Conservation (phyloP, 2,329 filamentous ascomycete species). For the Calonectria pseudoturangicola region DNA sequence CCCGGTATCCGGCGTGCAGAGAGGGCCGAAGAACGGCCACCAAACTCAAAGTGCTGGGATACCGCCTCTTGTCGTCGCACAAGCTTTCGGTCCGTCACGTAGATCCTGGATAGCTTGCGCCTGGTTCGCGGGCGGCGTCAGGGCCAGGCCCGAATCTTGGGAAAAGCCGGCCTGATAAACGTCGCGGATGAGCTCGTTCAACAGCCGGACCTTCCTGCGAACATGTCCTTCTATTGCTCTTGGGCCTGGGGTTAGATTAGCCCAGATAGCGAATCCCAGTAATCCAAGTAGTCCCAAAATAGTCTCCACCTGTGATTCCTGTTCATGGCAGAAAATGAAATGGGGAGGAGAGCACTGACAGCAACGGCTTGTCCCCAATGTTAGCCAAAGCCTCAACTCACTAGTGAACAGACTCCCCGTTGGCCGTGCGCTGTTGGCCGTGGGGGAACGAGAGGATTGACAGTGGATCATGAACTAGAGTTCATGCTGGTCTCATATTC, state of each 20-base stretch:
- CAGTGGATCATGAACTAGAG: not conserved
- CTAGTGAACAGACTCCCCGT: not conserved
- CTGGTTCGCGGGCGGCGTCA: not conserved
- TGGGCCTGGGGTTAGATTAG: not conserved
- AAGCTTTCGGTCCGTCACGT: slow-evolving; percentile 20
- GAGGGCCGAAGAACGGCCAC: slow-evolving; percentile 21
- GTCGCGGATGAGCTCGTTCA: not conserved
- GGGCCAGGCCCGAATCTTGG: slow-evolving; percentile 5
- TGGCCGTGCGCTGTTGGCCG: slow-evolving; percentile 7
- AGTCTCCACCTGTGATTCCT: slow-evolving; percentile 5
- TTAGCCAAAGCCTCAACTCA: slow-evolving; percentile 22
- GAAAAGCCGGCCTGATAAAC: not conserved
- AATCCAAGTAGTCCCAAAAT: too few species aligned
- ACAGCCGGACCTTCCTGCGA: not conserved
- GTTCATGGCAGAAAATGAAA: not conserved
- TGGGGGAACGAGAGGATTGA: not conserved
- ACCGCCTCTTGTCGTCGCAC: not conserved
- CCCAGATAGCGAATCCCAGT: not conserved
- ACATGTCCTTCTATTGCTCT: not conserved
- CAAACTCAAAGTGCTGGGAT: slow-evolving; percentile 11
- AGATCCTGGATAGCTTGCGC: slow-evolving; percentile 1
- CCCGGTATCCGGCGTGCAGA: not conserved
- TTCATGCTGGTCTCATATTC: slow-evolving; percentile 11
- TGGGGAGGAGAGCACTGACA: slow-evolving; percentile 2
- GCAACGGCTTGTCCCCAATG: not conserved